These are phyloP conservation scores for Fusarium coffeatum DNA, from an alignment of 2,329 filamentous ascomycete species.

Conservation along the genomic window DNA sequence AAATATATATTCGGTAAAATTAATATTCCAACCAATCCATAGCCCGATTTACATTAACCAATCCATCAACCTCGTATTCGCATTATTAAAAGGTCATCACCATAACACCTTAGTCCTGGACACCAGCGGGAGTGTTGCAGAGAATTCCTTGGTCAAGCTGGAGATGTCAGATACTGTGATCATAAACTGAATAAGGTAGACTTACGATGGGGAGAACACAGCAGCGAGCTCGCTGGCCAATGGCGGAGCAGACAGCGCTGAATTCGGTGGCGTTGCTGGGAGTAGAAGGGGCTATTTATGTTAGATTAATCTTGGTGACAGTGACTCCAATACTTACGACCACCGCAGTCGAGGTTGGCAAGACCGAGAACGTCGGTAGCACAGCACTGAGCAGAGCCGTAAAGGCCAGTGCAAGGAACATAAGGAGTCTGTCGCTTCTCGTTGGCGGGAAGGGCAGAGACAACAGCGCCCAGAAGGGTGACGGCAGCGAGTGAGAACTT, in stretches of 20 bases:
- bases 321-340: slow-evolving; percentile 56
- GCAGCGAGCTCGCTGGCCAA: slow-evolving; percentile 68
- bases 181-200: rapidly evolving
- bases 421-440: slow-evolving; percentile 52
- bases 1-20: background rate
- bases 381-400: slow-evolving; percentile 66
- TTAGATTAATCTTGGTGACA: background rate
- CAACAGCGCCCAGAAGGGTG: slow-evolving; percentile 38
- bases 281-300: slow-evolving; percentile 37
- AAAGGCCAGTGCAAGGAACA: slow-evolving; percentile 57
- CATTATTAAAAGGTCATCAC: background rate
- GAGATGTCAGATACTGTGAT: background rate
- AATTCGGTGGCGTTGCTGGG: slow-evolving; percentile 58
- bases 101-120: slow-evolving; percentile 39
- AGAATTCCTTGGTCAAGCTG: slow-evolving; percentile 52
- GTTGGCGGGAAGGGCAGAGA: slow-evolving; percentile 46
- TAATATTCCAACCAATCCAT: background rate
- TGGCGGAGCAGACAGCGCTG: slow-evolving; percentile 58
- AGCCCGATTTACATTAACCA: background rate
- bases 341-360: slow-evolving; percentile 66
- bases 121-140: slow-evolving; percentile 51
- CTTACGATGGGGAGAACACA: slow-evolving; percentile 63
- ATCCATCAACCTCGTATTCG: slow-evolving; percentile 8
- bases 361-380: slow-evolving; percentile 70
- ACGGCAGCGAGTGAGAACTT: slow-evolving; percentile 49